Base-by-base conservation (phyloP, 2,329 filamentous ascomycete genomes). In the Aspergillus alliaceus region DNA sequence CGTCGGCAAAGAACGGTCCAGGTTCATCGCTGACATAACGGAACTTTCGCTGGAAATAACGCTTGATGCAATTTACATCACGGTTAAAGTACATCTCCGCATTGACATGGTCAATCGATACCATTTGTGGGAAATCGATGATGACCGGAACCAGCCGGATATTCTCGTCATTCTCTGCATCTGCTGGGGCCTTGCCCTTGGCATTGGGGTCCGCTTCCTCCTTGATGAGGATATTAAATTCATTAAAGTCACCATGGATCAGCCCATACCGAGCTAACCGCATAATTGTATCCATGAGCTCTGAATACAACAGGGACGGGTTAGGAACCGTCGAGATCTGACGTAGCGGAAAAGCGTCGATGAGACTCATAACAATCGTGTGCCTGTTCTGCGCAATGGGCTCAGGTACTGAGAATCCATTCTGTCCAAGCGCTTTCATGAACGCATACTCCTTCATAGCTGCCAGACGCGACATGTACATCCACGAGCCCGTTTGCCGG, bases 201-300 rank as follows among this genome's bases (percentile, higher is more conserved):
- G 67, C 66, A 11, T 70, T 58, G 0, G 66, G 63, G 27, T 71
- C 68, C 32, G 70, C 71, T 48, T 81, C 85, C 73, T 98, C 93
- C 71, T 95, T 91, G 72, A 99, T 87, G 32, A 99, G 80, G 62
- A 99, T 93, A 74, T 99, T 99, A 82, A 99, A 99, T 75, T 99
- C 96, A 79, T 99, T 99, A 80, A 96, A 99, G 73, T 99, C 95
- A 60, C 95, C 95, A 72, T 99, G 95, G 60, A 99, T 99, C 48
- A 99, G 80, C 6, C 95, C 95, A 65, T 93, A 87, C 60, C 86
- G 86, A 6, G 95, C 93, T 39, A 99, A 82, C 27, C 87, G 85
- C 42, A 99, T 80, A 55, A 99, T 91, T 66, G 97, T 84, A 40
- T 86, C 83, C 69, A 99, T 96, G 32, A 99, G 80, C 59, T 98